phyloP scores from a whole-genome alignment of 179 eudicot species.

The Beta lomatogona region DNA sequence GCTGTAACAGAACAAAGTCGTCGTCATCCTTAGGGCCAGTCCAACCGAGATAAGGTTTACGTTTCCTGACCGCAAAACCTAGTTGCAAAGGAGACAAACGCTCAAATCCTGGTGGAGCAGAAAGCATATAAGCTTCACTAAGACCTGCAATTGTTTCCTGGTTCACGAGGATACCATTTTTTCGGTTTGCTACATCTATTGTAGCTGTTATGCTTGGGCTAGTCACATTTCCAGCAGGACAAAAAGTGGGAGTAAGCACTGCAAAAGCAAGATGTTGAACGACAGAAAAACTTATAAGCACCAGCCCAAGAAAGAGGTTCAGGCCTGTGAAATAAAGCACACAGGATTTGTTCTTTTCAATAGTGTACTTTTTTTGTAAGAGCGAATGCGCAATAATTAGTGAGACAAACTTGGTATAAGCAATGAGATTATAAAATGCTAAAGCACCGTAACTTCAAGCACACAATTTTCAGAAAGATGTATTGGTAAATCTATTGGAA shows the following conservation, averaged over 20 bases:
- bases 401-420: background rate
- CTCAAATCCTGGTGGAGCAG: slow-evolving; percentile 25
- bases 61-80: background rate
- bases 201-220: background rate
- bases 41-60: slow-evolving; percentile 26
- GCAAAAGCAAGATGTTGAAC: background rate
- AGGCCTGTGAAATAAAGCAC: background rate
- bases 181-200: background rate
- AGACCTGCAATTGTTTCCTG: background rate
- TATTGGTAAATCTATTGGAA: background rate
- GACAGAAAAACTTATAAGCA: background rate
- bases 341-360: background rate
- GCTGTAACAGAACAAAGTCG: slow-evolving; percentile 25
- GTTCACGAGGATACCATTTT: background rate
- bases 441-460: background rate
- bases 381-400: background rate
- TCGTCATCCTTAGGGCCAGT: slow-evolving; percentile 9
- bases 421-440: background rate
- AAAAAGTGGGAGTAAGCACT: slow-evolving; percentile 17
- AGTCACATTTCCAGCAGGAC: background rate
- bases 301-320: background rate
- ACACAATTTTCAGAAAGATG: slow-evolving; percentile 8
- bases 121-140: background rate
- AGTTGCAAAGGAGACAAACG: background rate
- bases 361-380: background rate